Evolutionary conservation across 1,284 basidiomycete species (phyloP), one percentile per base, ranked within the genome.

Genomic region (Ceratobasidium sp.): DNA sequence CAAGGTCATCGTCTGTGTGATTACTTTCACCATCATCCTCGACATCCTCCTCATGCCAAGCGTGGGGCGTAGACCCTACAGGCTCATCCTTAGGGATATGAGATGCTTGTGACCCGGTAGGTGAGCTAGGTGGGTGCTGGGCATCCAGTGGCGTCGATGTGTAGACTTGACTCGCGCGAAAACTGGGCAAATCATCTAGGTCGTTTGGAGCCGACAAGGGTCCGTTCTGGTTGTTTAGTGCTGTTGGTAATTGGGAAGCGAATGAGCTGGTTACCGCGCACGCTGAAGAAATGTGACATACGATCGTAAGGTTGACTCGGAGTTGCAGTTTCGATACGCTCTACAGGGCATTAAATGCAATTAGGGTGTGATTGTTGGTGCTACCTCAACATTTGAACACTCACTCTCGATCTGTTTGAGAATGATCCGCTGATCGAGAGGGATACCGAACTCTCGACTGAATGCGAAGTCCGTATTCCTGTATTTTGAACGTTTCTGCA

Each of bases 111-210:
- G 57, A 63, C 36, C 7, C 48, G 27, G 57, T 51, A 24, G 57
- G 47, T 29, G 57, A 54, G 44, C 36, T 63, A 15, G 31, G 71
- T 36, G 57, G 17, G n/a, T 47, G 71, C 11, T 54, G 47, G 17
- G 57, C 59, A 36, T 73, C 71, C 22, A 63, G 57, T 63, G 71
- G 71, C 48, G 71, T 73, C 3, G 71, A 73, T 14, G 71, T 53
- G 33, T 53, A 19, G 29, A 73, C 48, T 63, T 73, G 71, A 41
- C 71, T 73, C 11, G 71, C 45, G 48, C 59, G 57, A 63, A 73
- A 73, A 27, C 47, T 73, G 3, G 71, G 57, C 53, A 63, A 53
- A 41, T 62, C 71, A 41, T 53, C 19, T 29, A 24, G 59, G 51
- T 36, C 57, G 53, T 63, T 31, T 50, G 59, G 59, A 63, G 50